A percentile compares a stretch with the other conserved stretches of the same genome.
phyloP scores from a whole-genome alignment of 306 rosid genomes.

The Neltuma alba region DNA sequence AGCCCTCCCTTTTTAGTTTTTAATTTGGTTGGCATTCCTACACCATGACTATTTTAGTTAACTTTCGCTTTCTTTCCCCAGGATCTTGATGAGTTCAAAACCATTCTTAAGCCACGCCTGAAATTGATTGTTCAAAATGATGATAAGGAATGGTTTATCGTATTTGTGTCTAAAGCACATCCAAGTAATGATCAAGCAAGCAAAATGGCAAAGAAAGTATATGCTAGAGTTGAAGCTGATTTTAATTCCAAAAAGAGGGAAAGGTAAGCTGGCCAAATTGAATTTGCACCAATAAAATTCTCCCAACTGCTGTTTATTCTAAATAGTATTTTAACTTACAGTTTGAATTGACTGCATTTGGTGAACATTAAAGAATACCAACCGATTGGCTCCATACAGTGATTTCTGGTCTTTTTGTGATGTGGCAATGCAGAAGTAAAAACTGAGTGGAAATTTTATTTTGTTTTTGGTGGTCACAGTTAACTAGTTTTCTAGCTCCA shows the following conservation, averaged over 20 bases:
- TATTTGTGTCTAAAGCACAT: slow-evolving; percentile 88
- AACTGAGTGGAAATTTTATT: slow-evolving; percentile 25
- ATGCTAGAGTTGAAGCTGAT: slow-evolving; percentile 93
- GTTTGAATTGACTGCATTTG: slow-evolving; percentile 25
- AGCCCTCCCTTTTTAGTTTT: slow-evolving; percentile 16
- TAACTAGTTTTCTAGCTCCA: slow-evolving; percentile 4
- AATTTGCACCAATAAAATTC: slow-evolving; percentile 18
- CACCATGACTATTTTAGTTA: slow-evolving; percentile 25
- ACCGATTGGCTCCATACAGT: slow-evolving; percentile 23
- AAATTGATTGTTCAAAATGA: slow-evolving; percentile 97
- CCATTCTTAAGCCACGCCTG: slow-evolving; percentile 96
- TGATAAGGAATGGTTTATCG: slow-evolving; percentile 96
- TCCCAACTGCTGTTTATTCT: slow-evolving; percentile 12
- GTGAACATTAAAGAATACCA: slow-evolving; percentile 19
- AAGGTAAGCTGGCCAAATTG: slow-evolving; percentile 59
- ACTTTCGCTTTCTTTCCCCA: slow-evolving; percentile 44
- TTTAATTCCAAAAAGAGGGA: slow-evolving; percentile 94
- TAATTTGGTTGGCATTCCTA: slow-evolving; percentile 29
- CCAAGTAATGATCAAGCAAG: slow-evolving; percentile 87
- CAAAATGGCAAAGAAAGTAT: slow-evolving; percentile 87
- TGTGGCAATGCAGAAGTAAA: slow-evolving; percentile 15
- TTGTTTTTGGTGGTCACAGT: neutral
- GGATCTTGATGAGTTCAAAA: slow-evolving; percentile 99
- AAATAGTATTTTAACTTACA: slow-evolving; percentile 11
- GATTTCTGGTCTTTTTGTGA: slow-evolving; percentile 23